Evolutionary conservation across 805 yeast genomes (phyloP), one percentile per base, ranked within the genome.

Genomic region (Candida vaughaniae): DNA sequence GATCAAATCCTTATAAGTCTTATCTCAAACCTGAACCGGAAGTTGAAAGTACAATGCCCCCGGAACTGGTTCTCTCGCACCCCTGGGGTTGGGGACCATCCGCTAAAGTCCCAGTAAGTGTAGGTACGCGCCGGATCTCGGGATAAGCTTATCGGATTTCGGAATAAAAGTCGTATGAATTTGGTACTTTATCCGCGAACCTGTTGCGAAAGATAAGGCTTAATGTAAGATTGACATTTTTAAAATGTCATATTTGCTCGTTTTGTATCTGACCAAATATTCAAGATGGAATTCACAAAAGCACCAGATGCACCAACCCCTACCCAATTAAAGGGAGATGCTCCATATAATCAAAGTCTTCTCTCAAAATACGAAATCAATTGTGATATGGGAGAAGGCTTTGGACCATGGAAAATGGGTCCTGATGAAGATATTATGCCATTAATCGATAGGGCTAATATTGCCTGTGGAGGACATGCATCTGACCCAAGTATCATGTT

Each of bases 391-490:
- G 65, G 65, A 3, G 65, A 63, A 46, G 68, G 66, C 0, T 62
- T 48, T 45, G 69, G 69, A 5, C 56, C 52, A 20, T 63, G 59
- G 57, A 59, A 50, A 35, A 55, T 63, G 58, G 69, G 65, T 0
- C 66, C 66, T 5, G 69, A 64, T 45, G 64, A 53, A 14, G 68
- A 65, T 17, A 56, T 65, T 20, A 64, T 65, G 67, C 67, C 66
- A 11, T 43, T 49, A 16, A 64, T 65, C 32, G 66, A 64, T 43
- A 51, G 55, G 6, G 71, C 71, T 6, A 65, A 65, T 38, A 46
- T 65, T 36, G 71, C 71, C 7, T 65, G 71, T 47, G 71, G 71
- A 4, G 64, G 58, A 31, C 71, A 65, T 43, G 71, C 68, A 23
- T 69, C 69, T 12, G 70, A 65, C 43, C 59, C 55, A 34, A 56